Base-by-base conservation (phyloP, 2,329 filamentous ascomycete genomes). In the Colletotrichum paranaense region DNA sequence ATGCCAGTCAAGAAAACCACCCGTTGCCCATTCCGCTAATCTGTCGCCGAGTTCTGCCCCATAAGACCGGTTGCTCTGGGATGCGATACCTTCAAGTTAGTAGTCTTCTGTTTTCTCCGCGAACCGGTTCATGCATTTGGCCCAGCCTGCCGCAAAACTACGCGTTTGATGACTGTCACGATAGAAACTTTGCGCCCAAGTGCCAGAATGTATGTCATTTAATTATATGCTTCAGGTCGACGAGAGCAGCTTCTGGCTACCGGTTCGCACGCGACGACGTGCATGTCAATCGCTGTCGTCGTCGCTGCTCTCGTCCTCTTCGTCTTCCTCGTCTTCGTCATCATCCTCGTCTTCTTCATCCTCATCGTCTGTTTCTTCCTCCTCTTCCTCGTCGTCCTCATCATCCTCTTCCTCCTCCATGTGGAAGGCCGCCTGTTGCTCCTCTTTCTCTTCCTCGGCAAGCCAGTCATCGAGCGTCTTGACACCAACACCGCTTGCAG, bases 401-500 rank as follows among this genome's bases (percentile, higher is more conserved):
- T 88, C 87, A 2, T 86, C 86, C 1, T 88, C 88, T 0, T 87
- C 87, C 3, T 84, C 85, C 24, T 84, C 85, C 56, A 3, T 84
- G 82, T 11, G 86, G 85, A 16, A 85, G 2, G 88, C 88, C 6
- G 87, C 86, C 7, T 87, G 87, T 28, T 88, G 87, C 11, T 87
- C 86, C 12, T 88, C 89, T 1, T 87, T 89, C 19, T 91, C 90
- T 56, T 90, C 91, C 78, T 95, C 93, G 5, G 92, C 95, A 69
- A 98, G 86, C 95, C 97, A 98, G 81, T 98, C 95, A 84, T 98
- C 95, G 75, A 99, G 84, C 24, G 92, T 94, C 88, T 97, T 98
- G 53, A 91, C 90, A 64, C 88, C 88, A 1, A 87, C 81, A 12
- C 83, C 86, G 62, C 91, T 26, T 30, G 16, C 35, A 28, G 35